These are phyloP conservation scores for Picochlorum sp. DNA, from an alignment of 139 green algal genomes.

Conservation along the genomic window DNA sequence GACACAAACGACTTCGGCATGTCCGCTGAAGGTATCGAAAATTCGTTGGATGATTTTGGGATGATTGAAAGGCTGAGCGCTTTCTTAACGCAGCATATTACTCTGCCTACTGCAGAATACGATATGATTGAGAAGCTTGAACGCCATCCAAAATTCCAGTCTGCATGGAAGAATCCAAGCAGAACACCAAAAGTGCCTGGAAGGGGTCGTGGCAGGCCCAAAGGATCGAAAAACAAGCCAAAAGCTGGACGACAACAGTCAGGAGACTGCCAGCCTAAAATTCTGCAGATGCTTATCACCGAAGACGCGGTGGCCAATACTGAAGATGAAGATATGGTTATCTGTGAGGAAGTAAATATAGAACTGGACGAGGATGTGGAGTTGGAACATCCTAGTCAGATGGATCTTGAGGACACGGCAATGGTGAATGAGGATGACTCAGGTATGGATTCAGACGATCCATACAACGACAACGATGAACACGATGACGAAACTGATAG, in stretches of 20 bases:
- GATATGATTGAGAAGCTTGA: neutral
- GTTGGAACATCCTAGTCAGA: too few species aligned
- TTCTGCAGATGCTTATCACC: neutral
- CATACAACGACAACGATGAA: too few species aligned
- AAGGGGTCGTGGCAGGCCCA: neutral
- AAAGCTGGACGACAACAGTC: too few species aligned
- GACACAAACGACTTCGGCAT: neutral
- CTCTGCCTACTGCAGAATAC: neutral
- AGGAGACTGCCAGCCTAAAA: neutral
- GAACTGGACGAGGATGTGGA: too few species aligned
- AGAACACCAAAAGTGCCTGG: neutral
- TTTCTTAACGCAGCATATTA: neutral
- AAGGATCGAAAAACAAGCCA: too few species aligned
- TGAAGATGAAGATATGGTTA: too few species aligned
- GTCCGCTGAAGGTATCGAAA: neutral
- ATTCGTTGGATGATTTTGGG: neutral
- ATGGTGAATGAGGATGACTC: too few species aligned
- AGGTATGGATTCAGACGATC: too few species aligned
- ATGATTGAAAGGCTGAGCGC: neutral
- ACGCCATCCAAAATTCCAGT: neutral
- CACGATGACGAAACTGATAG: neutral
- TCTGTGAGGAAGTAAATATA: too few species aligned
- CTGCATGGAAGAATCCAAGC: neutral
- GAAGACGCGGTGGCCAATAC: neutral
- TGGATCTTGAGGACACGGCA: too few species aligned